Evolutionary conservation across 1,139 yeast species (phyloP).

Genomic region (Nakaseomyces glabratus): DNA sequence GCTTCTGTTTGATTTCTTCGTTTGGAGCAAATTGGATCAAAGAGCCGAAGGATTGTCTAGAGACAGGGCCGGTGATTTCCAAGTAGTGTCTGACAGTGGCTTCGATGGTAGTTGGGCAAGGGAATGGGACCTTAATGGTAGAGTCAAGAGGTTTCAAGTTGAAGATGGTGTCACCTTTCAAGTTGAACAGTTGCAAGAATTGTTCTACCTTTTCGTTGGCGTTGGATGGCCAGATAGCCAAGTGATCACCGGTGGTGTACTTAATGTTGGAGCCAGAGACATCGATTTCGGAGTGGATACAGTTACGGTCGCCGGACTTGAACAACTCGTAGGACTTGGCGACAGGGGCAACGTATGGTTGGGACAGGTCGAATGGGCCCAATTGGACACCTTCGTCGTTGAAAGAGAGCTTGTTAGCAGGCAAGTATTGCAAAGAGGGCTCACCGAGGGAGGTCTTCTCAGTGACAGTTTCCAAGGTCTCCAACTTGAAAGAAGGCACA

Average conservation of each 20-base stretch:
- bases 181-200: slow-evolving; percentile 56
- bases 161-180: slow-evolving; percentile 51
- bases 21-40: slow-evolving; percentile 78
- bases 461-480: slow-evolving; percentile 24
- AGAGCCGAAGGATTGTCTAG: slow-evolving; percentile 77
- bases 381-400: slow-evolving; percentile 32
- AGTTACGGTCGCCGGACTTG: slow-evolving; percentile 49
- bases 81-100: slow-evolving; percentile 79
- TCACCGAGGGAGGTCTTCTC: slow-evolving; percentile 69
- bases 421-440: slow-evolving; percentile 57
- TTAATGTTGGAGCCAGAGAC: slow-evolving; percentile 63
- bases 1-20: slow-evolving; percentile 45
- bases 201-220: slow-evolving; percentile 61
- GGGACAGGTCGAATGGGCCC: slow-evolving; percentile 78
- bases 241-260: slow-evolving; percentile 92
- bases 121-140: slow-evolving; percentile 71
- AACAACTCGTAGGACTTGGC: slow-evolving; percentile 59
- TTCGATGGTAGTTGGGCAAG: slow-evolving; percentile 84
- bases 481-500: slow-evolving; percentile 58
- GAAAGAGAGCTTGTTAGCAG: slow-evolving; percentile 26
- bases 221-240: slow-evolving; percentile 92
- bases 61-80: slow-evolving; percentile 88
- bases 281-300: slow-evolving; percentile 89
- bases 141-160: slow-evolving; percentile 65
- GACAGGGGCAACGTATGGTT: slow-evolving; percentile 77